Evolutionary conservation across 2,329 filamentous ascomycete species (phyloP).

Genomic region (Penicillium sp.): DNA sequence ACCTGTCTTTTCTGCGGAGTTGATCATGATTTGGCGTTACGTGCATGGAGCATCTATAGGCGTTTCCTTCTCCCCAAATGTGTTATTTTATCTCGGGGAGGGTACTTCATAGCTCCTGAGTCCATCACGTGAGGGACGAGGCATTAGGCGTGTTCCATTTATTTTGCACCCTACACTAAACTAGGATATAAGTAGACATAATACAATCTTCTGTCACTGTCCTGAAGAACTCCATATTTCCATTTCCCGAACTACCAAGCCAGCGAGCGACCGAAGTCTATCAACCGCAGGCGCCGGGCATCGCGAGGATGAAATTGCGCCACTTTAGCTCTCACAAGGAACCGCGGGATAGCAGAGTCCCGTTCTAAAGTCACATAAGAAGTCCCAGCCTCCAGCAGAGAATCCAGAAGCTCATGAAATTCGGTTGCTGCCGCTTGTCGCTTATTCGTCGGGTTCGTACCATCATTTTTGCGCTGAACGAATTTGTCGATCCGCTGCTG

Average conservation of each 20-base stretch:
- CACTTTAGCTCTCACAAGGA: conserved; percentile 56
- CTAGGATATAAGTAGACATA: conserved; percentile 18
- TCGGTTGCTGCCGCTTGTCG: conserved; percentile 51
- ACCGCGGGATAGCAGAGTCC: conserved; percentile 56
- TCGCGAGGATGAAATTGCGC: conserved; percentile 59
- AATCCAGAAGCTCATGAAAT: conserved; percentile 49
- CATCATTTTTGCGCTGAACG: conserved; percentile 39
- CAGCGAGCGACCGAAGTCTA: conserved; percentile 52
- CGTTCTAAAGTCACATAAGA: conserved; percentile 51
- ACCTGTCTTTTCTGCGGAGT: conserved; percentile 1
- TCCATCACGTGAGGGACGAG: not conserved
- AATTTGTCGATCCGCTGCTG: conserved; percentile 56
- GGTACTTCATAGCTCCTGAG: not conserved
- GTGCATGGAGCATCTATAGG: conserved; percentile 18
- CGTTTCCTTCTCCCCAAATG: conserved; percentile 10
- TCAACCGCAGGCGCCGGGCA: conserved; percentile 52
- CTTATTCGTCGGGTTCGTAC: conserved; percentile 38
- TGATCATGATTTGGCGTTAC: conserved; percentile 15
- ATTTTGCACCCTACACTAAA: conserved; percentile 2
- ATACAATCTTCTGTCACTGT: conserved; percentile 8
- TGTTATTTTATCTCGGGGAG: not conserved
- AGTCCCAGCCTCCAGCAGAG: conserved; percentile 47
- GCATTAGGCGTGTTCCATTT: not conserved
- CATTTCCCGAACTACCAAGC: conserved; percentile 10
- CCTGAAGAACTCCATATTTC: not conserved